These are phyloP conservation scores for Dothistroma septosporum DNA, from an alignment of 2,329 filamentous ascomycete species.

Conservation along the genomic window DNA sequence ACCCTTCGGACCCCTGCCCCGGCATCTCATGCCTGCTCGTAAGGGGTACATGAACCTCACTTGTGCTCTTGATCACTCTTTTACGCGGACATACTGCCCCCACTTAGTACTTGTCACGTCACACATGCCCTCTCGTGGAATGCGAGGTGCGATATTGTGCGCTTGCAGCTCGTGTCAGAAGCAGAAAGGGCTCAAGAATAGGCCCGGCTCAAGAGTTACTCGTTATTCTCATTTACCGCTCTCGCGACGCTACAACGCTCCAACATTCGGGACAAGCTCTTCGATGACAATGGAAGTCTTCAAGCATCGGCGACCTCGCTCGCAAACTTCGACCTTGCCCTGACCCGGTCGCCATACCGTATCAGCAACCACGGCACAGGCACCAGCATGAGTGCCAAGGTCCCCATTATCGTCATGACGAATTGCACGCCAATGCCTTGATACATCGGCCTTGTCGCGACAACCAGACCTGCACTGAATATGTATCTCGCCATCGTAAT, in stretches of 20 bases:
- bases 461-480: conserved; percentile 1
- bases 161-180: not conserved
- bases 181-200: not conserved
- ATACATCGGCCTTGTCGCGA: conserved; percentile 6
- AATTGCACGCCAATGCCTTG: conserved; percentile 1
- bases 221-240: not conserved
- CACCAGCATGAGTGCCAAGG: not conserved
- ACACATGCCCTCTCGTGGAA: no score
- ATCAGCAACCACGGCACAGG: conserved; percentile 1
- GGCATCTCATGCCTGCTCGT: no score
- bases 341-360: not conserved
- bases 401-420: conserved; percentile 1
- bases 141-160: no score
- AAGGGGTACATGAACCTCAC: no score
- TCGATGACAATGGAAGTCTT: not conserved
- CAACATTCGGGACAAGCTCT: not conserved
- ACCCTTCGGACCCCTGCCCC: no score
- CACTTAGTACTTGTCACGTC: no score
- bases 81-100: no score
- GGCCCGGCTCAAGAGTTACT: not conserved
- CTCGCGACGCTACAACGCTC: not conserved
- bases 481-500: conserved; percentile 40
- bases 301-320: not conserved
- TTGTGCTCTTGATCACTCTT: no score
- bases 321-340: not conserved